These are phyloP conservation scores for Blastomyces parvus DNA, from an alignment of 2,329 filamentous ascomycete genomes.

Conservation along the genomic window DNA sequence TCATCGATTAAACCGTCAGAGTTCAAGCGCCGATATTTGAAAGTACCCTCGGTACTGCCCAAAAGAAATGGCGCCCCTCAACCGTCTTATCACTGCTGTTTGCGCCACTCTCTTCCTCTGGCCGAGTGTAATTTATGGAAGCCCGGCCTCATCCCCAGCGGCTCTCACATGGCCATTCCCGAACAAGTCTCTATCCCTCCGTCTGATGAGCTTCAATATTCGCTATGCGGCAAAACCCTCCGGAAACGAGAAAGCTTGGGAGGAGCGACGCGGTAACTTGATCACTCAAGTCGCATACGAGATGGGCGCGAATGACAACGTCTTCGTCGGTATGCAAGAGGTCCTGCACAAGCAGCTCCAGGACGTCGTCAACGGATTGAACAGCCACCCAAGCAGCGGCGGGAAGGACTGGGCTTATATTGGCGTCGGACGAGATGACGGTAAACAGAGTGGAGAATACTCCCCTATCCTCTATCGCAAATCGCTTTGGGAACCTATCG, in stretches of 20 bases:
- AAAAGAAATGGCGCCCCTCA: neutral
- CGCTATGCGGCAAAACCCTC: conserved; percentile 46
- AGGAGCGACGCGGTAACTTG: conserved; percentile 37
- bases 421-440: conserved; percentile 52
- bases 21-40: neutral
- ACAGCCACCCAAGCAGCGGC: conserved; percentile 20
- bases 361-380: conserved; percentile 42
- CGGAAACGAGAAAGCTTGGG: conserved; percentile 44
- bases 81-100: neutral
- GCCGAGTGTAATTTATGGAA: neutral
- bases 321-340: conserved; percentile 50
- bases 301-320: conserved; percentile 35
- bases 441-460: conserved; percentile 61
- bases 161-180: neutral
- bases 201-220: conserved; percentile 47
- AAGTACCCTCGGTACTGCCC: neutral
- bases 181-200: neutral
- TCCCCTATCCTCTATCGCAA: conserved; percentile 68
- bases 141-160: neutral
- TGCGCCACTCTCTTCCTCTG: neutral
- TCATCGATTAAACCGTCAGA: neutral
- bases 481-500: conserved; percentile 49
- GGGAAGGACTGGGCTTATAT: conserved; percentile 43
- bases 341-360: conserved; percentile 45
- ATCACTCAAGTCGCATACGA: conserved; percentile 38